These are phyloP conservation scores for Penicillium maclennaniae DNA, from an alignment of 495 filamentous ascomycete genomes.

Conservation along the genomic window DNA sequence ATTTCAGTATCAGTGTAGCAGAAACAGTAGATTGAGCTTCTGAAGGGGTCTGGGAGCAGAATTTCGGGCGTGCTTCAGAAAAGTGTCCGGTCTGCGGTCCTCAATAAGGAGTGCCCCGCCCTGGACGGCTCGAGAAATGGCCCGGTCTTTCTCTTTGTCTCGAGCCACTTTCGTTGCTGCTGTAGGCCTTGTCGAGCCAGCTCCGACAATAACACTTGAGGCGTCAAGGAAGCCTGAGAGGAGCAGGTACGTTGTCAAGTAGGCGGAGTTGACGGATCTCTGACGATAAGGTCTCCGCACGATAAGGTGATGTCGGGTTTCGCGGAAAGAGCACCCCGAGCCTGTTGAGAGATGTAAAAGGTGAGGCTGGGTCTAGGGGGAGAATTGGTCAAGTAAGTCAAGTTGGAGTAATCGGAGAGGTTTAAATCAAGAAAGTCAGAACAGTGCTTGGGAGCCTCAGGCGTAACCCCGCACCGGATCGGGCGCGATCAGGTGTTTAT, in stretches of 20 bases:
- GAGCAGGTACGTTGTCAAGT: background rate
- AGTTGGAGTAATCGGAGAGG: background rate
- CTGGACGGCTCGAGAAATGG: background rate
- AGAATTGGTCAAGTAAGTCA: background rate
- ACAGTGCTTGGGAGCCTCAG: background rate
- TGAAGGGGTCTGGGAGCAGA: background rate
- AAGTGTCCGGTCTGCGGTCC: background rate
- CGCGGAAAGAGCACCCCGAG: constrained; percentile 3
- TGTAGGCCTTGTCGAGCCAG: background rate
- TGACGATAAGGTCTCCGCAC: constrained; percentile 23
- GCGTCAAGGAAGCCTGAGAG: background rate
- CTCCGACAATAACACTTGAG: background rate
- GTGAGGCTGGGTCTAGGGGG: background rate
- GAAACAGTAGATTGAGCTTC: constrained; percentile 1
- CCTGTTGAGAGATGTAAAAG: background rate
- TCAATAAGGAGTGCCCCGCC: constrained; percentile 2
- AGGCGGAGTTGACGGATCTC: constrained; percentile 5
- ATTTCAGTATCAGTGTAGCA: background rate
- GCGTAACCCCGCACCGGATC: constrained; percentile 11
- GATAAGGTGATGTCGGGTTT: constrained; percentile 16
- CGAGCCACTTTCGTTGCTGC: background rate
- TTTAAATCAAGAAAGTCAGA: background rate
- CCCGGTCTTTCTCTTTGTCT: background rate
- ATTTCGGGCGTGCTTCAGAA: background rate
- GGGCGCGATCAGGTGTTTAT: constrained; percentile 12